Conservation (phyloP, 2,329 filamentous ascomycete genomes). For the Uncinocarpus reesii region DNA sequence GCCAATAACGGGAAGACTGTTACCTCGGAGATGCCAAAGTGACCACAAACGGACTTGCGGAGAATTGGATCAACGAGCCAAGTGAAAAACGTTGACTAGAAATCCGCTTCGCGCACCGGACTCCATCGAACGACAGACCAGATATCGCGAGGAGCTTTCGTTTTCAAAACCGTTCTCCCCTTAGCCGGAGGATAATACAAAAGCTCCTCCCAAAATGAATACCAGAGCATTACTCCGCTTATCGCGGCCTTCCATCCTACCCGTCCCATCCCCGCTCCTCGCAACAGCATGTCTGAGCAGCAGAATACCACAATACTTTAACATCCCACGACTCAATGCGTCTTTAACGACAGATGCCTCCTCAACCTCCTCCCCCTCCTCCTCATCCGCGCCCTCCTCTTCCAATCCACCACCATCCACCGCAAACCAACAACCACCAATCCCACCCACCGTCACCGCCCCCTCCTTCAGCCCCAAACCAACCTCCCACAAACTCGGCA, state of each 20-base stretch:
- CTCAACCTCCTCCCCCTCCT: neutral
- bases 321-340: neutral
- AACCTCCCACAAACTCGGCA: slow-evolving; percentile 22
- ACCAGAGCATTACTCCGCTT: neutral
- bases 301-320: slow-evolving; percentile 8
- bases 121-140: no score
- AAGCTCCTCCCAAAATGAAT: neutral
- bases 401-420: neutral
- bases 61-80: no score
- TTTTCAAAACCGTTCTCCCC: no score
- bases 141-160: no score
- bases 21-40: no score
- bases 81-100: no score
- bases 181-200: no score
- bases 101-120: no score
- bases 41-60: no score
- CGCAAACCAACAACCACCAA: neutral
- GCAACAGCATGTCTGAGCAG: slow-evolving; percentile 7
- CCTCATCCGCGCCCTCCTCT: neutral
- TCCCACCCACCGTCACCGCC: neutral
- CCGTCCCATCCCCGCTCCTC: slow-evolving; percentile 1
- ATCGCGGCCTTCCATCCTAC: neutral
- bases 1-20: neutral
- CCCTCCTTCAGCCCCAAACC: slow-evolving; percentile 21
- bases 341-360: slow-evolving; percentile 3